These are phyloP conservation scores for Mycena epipterygia DNA, from an alignment of 768 basidiomycete genomes.

Conservation along the genomic window DNA sequence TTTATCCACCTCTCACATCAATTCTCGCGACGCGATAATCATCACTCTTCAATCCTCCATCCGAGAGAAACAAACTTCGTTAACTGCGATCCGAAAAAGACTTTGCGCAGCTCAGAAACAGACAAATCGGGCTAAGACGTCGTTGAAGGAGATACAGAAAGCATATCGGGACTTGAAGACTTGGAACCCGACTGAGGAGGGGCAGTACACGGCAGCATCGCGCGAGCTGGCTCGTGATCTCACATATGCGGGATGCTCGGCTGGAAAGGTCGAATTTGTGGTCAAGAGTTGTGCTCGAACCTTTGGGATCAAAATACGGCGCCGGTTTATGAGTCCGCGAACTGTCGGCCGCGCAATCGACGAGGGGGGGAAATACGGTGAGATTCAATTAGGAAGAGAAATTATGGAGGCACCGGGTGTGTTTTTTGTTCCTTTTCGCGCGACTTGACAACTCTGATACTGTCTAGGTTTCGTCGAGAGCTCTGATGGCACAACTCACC, in stretches of 20 bases:
- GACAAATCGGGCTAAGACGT: not conserved
- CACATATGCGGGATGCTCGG: not conserved
- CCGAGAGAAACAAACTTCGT: not conserved
- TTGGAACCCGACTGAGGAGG: constrained; percentile 1
- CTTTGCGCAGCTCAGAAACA: constrained; percentile 9
- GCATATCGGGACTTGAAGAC: not conserved
- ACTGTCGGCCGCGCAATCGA: constrained; percentile 25
- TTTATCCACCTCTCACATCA: not conserved
- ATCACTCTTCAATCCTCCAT: not conserved
- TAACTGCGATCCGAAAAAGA: not conserved
- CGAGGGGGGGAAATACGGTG: constrained; percentile 34
- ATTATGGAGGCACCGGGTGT: constrained; percentile 12
- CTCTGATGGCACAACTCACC: constrained; percentile 43
- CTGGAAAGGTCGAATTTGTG: constrained; percentile 8
- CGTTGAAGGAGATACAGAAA: not conserved
- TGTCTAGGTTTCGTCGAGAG: constrained; percentile 38
- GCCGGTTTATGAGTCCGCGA: constrained; percentile 28
- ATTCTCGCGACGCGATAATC: not conserved
- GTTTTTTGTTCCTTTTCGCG: not conserved
- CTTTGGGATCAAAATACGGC: constrained; percentile 1
- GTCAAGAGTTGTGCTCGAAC: constrained; percentile 11
- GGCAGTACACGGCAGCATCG: not conserved
- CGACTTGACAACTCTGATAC: not conserved
- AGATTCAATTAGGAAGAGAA: constrained; percentile 34
- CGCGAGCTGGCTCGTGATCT: constrained; percentile 12